Base-by-base conservation (phyloP, 2,329 filamentous ascomycete species). In the Xenoacremonium recifei region DNA sequence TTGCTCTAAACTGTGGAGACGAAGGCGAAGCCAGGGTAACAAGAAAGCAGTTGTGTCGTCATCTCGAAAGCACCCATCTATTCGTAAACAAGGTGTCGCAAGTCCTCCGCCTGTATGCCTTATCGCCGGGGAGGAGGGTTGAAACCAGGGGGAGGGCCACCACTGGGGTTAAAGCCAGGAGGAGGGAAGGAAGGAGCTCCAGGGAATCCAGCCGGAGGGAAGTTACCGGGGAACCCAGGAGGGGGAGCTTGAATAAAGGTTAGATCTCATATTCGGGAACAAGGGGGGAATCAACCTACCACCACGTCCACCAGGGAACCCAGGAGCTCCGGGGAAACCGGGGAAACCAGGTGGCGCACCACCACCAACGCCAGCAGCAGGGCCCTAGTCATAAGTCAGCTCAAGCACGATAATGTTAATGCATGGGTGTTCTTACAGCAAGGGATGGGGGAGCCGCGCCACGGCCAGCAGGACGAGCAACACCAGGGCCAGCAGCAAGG, bases 401-500 rank as follows among this genome's bases (percentile, higher is more conserved):
- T 44, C 38, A 15, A 17, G 16, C 5, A 31, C 13, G 34, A 16
- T 38, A 19, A 6, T 6, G 18, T 6, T 29, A 20, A 21, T 10
- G n/a, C n/a, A n/a, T 17, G 45, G 29, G 37, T 7, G 27, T 31
- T 39, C 76, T 52, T 70, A 82, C 91, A 58, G 89, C 89, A 51
- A 97, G 76, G 40, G 91, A 90, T 18, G 67, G 64, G 58, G 92
- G 80, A 21, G 89, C 64, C 48, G 78, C 73, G 53, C 93, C 93
- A 67, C 93, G 82, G 57, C 93, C 93, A 59, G 91, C 91, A 56
- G 93, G 90, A 63, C 90, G 85, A 51, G 89, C 86, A 54, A 97
- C 89, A 59, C 93, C 93, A 50, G 91, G 88, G 37, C 93, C 93
- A 54, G 89, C 81, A 48, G 85, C 77, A 55, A 96, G 75, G 27